Percentiles rank a stretch among this genome's conserved stretches.
Conservation (phyloP, 2,329 filamentous ascomycete genomes). For the Coniochaeta sp. region DNA sequence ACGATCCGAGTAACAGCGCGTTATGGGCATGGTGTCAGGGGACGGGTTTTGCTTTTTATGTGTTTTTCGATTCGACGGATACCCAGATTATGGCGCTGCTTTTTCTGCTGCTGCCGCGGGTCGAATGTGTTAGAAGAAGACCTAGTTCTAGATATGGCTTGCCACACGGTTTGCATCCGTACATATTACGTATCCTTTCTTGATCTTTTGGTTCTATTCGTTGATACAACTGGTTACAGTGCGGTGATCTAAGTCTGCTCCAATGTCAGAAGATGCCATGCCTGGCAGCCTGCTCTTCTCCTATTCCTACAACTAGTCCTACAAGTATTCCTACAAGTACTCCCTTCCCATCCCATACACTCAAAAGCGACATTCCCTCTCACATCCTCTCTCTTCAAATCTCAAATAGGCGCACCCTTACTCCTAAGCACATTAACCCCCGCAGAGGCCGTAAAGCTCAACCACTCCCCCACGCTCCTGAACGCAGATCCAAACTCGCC, state of each 20-base stretch:
- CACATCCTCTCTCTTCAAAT: not conserved
- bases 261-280: too few relatives aligned
- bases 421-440: slow-evolving; percentile 78
- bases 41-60: slow-evolving; percentile 2
- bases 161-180: too few relatives aligned
- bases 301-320: too few relatives aligned
- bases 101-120: not conserved
- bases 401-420: slow-evolving; percentile 74
- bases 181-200: too few relatives aligned
- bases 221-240: too few relatives aligned
- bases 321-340: too few relatives aligned
- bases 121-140: too few relatives aligned
- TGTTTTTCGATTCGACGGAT: slow-evolving; percentile 4
- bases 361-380: not conserved
- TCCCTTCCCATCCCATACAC: not conserved
- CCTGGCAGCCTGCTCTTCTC: too few relatives aligned
- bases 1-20: too few relatives aligned
- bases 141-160: not conserved
- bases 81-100: not conserved
- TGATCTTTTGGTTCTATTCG: too few relatives aligned
- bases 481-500: slow-evolving; percentile 55
- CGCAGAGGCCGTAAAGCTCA: slow-evolving; percentile 73
- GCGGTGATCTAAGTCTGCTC: too few relatives aligned
- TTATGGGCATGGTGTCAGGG: not conserved
- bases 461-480: slow-evolving; percentile 64